Conservation (phyloP, 169 alveolate genomes). For the Babesia bigemina region DNA sequence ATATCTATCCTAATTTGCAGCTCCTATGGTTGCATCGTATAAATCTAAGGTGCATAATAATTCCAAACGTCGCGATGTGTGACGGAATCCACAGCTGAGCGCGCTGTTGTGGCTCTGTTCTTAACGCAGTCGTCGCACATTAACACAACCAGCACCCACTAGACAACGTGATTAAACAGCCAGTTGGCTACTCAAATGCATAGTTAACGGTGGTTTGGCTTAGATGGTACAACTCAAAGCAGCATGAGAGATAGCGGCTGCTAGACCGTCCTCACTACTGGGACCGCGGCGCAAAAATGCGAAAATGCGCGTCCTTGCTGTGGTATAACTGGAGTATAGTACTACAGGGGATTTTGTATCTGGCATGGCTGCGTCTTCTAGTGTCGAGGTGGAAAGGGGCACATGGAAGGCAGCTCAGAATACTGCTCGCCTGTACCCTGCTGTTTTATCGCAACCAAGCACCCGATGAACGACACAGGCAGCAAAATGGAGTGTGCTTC, state of each 20-base stretch:
- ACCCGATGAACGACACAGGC: neutral
- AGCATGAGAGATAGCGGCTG: constrained; percentile 3
- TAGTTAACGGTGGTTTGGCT: too few species aligned
- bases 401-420: neutral
- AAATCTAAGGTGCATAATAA: too few species aligned
- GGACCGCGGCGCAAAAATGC: constrained; percentile 30
- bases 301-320: constrained; percentile 1
- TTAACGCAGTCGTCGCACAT: too few species aligned
- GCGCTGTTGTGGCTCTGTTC: too few species aligned
- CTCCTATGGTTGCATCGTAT: too few species aligned
- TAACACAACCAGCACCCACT: too few species aligned
- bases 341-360: neutral
- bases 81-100: too few species aligned
- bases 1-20: too few species aligned
- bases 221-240: neutral
- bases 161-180: too few species aligned
- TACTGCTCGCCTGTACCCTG: neutral
- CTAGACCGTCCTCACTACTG: neutral
- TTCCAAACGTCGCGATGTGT: too few species aligned
- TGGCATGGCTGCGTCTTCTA: neutral
- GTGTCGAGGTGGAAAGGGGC: neutral
- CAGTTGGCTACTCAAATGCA: too few species aligned
- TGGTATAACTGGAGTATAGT: neutral
- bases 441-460: neutral
- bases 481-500: neutral